Base-by-base conservation (phyloP, 169 alveolate genomes). In the Plasmodium adleri region DNA sequence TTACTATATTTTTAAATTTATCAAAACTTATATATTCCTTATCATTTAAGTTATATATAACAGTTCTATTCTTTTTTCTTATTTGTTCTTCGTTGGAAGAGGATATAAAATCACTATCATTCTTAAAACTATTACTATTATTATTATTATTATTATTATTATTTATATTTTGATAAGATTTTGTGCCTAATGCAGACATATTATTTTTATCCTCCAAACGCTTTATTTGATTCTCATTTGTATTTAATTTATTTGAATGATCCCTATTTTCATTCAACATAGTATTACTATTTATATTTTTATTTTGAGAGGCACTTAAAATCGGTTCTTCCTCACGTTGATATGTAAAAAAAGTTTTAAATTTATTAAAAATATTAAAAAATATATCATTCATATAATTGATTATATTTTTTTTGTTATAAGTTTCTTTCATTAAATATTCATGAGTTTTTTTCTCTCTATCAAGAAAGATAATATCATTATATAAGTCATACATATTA, bases 381-480 rank as follows among this genome's bases (percentile, higher is more conserved):
- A 70, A n/a, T n/a, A 56, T 32, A 52, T 86, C 74, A 45, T 22
- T 63, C 6, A 54, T 1, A 47, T 86, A 64, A 43, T 43, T 15
- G 20, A 86, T 50, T 47, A 86, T 17, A 28, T 64, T 73, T 54
- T 64, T 70, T 52, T 73, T 32, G 17, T 12, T 32, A 28, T 62
- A 66, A 70, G 63, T 52, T 43, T 72, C 87, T 58, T 86, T 86
- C 86, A 86, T 86, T 67, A 86, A 86, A 86, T 86, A 86, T 24
- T 72, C 92, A 62, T 86, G 92, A 49, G 92, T 45, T 54, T 86
- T 86, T 64, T 86, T 59, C 43, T 86, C 92, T 45, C 92, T 71
- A 22, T 86, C 92, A 6, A 75, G 60, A 50, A 60, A 86, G 60
- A 86, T 63, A 13, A 86, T 71, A 59, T 86, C 88, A 62, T 86